Percentiles rank a stretch among this genome's conserved stretches.
phyloP scores from a whole-genome alignment of 2,329 filamentous ascomycete species.

The Monilinia fructigena region DNA sequence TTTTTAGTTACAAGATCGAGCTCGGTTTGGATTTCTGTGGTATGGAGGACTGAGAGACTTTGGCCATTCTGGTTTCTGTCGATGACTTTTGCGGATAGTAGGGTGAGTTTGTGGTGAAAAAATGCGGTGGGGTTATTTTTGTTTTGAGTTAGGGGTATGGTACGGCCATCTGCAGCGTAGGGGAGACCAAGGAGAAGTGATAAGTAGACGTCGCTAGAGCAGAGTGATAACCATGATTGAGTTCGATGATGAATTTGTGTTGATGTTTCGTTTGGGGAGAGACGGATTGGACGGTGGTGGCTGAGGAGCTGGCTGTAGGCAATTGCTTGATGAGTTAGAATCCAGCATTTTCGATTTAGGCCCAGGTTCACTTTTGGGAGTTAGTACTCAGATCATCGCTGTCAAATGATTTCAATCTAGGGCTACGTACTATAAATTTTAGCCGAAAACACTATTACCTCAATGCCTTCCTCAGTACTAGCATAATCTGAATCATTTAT shows the following conservation, averaged over 20 bases:
- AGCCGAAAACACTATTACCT: neutral
- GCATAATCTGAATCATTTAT: neutral
- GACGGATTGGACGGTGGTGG: neutral
- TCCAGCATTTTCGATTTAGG: neutral
- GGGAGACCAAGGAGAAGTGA: neutral
- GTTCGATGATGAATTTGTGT: neutral
- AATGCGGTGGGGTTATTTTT: too few relatives aligned
- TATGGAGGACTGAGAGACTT: too few relatives aligned
- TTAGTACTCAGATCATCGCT: neutral
- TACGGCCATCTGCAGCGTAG: too few relatives aligned
- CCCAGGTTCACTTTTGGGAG: neutral
- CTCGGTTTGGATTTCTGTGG: too few relatives aligned
- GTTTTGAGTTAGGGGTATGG: too few relatives aligned
- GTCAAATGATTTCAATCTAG: neutral
- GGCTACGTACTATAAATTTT: neutral
- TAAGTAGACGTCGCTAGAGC: neutral
- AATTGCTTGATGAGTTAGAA: neutral
- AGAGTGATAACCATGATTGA: neutral
- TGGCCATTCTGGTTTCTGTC: too few relatives aligned
- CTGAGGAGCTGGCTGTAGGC: neutral
- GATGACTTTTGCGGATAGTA: too few relatives aligned
- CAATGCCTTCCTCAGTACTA: neutral
- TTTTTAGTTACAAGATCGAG: too few relatives aligned
- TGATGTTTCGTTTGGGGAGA: neutral
- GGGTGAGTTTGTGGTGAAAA: too few relatives aligned